A percentile compares a stretch with the other conserved stretches of the same genome.
These are phyloP conservation scores for Aspergillus cristatus DNA, from an alignment of 495 filamentous ascomycete genomes.

Conservation along the genomic window DNA sequence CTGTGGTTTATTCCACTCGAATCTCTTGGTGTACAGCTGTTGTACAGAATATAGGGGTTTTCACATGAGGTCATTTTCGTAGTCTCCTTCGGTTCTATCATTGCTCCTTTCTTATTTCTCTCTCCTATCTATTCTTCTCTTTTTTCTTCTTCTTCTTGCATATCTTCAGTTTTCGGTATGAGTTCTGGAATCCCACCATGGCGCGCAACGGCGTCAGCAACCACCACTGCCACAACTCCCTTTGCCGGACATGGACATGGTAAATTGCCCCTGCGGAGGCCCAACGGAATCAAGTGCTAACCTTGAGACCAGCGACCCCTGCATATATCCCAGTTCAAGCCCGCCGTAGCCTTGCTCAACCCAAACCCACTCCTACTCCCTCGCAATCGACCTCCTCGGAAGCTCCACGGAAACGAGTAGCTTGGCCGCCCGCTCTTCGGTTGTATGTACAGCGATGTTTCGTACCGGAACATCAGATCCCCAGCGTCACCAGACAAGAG, in stretches of 20 bases:
- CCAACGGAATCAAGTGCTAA: slow-evolving; percentile 6
- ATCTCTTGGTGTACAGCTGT: too few relatives aligned
- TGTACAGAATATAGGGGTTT: too few relatives aligned
- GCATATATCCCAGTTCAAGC: slow-evolving; percentile 45
- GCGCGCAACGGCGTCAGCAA: slow-evolving; percentile 29
- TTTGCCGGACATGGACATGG: slow-evolving; percentile 21
- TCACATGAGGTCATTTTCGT: background rate
- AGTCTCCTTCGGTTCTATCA: slow-evolving; percentile 1
- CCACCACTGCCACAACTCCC: slow-evolving; percentile 18
- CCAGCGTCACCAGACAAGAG: slow-evolving; percentile 54
- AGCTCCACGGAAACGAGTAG: slow-evolving; percentile 37
- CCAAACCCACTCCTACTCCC: slow-evolving; percentile 13
- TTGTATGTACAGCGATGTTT: slow-evolving; percentile 80
- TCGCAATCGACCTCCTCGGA: slow-evolving; percentile 12
- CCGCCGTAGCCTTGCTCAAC: slow-evolving; percentile 34
- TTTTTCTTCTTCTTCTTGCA: background rate
- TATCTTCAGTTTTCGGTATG: slow-evolving; percentile 17
- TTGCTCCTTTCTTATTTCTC: slow-evolving; percentile 8
- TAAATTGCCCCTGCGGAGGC: slow-evolving; percentile 12
- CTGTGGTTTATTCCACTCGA: too few relatives aligned
- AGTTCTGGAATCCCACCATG: slow-evolving; percentile 35
- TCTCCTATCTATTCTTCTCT: too few relatives aligned
- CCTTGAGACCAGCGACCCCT: slow-evolving; percentile 21
- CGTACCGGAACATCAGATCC: slow-evolving; percentile 55
- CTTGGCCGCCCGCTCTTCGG: slow-evolving; percentile 69